Base-by-base conservation (phyloP, 2,329 filamentous ascomycete genomes). In the Botrytis sinoallii region DNA sequence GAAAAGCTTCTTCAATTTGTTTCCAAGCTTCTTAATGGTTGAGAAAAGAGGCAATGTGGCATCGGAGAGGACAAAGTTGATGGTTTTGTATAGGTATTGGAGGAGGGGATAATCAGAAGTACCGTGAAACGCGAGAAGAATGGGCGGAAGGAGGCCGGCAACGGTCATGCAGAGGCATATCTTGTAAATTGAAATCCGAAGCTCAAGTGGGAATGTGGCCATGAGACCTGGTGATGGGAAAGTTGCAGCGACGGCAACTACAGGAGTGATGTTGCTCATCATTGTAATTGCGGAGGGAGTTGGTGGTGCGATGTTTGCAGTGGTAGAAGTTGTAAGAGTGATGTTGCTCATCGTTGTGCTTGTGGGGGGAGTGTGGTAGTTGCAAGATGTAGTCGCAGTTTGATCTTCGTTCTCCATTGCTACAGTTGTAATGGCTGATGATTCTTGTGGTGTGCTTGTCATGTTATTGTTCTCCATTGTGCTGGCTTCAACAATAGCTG, bases 161-260 rank as follows among this genome's bases (percentile, higher is more conserved):
- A 46, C 6, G n/a, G n/a, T 66, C 63, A 35, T 66, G 42, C 42
- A 66, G 42, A 66, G 29, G 6, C 18, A 4, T 1, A 29, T 1
- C 3, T 25, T 46, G 20, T 35, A 66, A 14, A 66, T 48, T 0
- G 3, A 1, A 35, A 66, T 7, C n/a, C n/a, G 16, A 6, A 25
- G 10, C 22, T 66, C 29, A 32, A 35, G 20, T 1, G 42, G 10
- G 18, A 32, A 57, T 29, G 2, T 29, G 14, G 6, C 7, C 3
- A 29, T 8, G n/a, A 0, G 3, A 18, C 1, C n/a, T 29, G n/a
- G 1, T 55, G n/a, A 7, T 18, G 6, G n/a, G 14, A 18, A 18
- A 6, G 0, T 14, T 29, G 52, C 10, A 14, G 1, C 12, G 25
- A 25, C 10, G 12, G 48, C 14, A n/a, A 10, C n/a, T 4, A 25